Percentiles rank a stretch among this genome's conserved stretches.
These are phyloP conservation scores for Cladophialophora bantiana DNA, from an alignment of 2,329 filamentous ascomycete species.

Conservation along the genomic window DNA sequence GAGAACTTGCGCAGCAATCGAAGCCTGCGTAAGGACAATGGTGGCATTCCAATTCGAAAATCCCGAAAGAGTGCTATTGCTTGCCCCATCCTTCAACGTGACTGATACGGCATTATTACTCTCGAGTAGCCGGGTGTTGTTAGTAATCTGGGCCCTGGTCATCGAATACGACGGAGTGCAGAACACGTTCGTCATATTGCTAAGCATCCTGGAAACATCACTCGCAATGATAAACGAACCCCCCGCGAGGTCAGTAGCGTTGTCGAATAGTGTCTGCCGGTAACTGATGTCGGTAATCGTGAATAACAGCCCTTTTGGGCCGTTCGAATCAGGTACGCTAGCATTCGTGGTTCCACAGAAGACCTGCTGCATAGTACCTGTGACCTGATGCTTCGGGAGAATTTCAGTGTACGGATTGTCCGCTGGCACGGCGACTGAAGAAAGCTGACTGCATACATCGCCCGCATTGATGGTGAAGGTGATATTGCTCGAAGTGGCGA, in stretches of 20 bases:
- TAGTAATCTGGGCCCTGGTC: conserved; percentile 35
- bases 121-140: conserved; percentile 33
- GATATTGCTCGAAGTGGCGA: conserved; percentile 35
- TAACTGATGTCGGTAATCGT: conserved; percentile 36
- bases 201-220: conserved; percentile 36
- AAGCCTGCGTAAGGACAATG: conserved; percentile 31
- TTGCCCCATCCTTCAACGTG: conserved; percentile 38
- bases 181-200: conserved; percentile 37
- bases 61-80: conserved; percentile 42
- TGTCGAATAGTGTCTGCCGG: conserved; percentile 36
- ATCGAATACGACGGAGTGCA: conserved; percentile 37
- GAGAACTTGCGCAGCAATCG: conserved; percentile 29
- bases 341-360: conserved; percentile 31
- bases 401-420: conserved; percentile 39
- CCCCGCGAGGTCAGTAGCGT: conserved; percentile 34
- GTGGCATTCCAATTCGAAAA: conserved; percentile 40
- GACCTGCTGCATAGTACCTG: conserved; percentile 35
- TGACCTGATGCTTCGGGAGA: conserved; percentile 31
- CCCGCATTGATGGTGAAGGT: conserved; percentile 34
- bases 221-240: conserved; percentile 37
- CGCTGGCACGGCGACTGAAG: conserved; percentile 33
- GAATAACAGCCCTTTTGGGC: conserved; percentile 35
- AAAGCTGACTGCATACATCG: conserved; percentile 31
- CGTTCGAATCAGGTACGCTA: conserved; percentile 23
- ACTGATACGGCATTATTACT: conserved; percentile 29